Percentiles rank a stretch among this genome's conserved stretches.
Evolutionary conservation across 352 stramenopile genomes (phyloP).

Genomic region (Pythium dissotocum): DNA sequence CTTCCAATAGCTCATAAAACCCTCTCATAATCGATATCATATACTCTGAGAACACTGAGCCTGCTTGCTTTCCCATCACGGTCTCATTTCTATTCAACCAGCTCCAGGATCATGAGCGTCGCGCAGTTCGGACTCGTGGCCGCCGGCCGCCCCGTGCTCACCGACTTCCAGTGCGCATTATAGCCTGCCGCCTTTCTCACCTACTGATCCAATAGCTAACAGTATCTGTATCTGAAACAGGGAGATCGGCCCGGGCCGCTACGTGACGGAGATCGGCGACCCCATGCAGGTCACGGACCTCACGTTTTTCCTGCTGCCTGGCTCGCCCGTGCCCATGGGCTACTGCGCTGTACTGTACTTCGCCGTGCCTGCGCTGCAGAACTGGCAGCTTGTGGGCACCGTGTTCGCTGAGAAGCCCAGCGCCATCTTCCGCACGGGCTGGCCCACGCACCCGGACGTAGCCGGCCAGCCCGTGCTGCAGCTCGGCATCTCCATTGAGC

Average conservation of each 20-base stretch:
- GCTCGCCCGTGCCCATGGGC: conserved; percentile 37
- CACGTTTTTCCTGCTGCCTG: conserved; percentile 51
- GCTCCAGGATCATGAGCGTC: conserved; percentile 14
- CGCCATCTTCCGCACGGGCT: conserved; percentile 46
- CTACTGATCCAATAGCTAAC: background rate
- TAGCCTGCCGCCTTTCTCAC: background rate
- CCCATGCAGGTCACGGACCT: conserved; percentile 43
- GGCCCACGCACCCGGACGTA: conserved; percentile 45
- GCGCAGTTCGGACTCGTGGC: conserved; percentile 47
- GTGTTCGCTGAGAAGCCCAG: conserved; percentile 48
- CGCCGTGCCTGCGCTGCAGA: conserved; percentile 39
- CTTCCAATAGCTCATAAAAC: background rate
- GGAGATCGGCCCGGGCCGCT: conserved; percentile 38
- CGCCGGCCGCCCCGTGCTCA: conserved; percentile 44
- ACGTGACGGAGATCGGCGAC: conserved; percentile 37
- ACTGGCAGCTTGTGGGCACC: conserved; percentile 43
- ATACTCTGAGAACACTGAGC: background rate
- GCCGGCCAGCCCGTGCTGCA: conserved; percentile 37
- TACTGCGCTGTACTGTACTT: conserved; percentile 49
- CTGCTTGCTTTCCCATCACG: background rate
- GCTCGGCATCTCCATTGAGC: conserved; percentile 47
- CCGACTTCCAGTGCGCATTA: conserved; percentile 36
- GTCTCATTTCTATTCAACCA: background rate
- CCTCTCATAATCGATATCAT: conserved; percentile 17
- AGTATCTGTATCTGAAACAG: conserved; percentile 10